Evolutionary conservation across 306 rosid species (phyloP), one percentile per base, ranked within the genome.

Genomic region (Abrus precatorius): DNA sequence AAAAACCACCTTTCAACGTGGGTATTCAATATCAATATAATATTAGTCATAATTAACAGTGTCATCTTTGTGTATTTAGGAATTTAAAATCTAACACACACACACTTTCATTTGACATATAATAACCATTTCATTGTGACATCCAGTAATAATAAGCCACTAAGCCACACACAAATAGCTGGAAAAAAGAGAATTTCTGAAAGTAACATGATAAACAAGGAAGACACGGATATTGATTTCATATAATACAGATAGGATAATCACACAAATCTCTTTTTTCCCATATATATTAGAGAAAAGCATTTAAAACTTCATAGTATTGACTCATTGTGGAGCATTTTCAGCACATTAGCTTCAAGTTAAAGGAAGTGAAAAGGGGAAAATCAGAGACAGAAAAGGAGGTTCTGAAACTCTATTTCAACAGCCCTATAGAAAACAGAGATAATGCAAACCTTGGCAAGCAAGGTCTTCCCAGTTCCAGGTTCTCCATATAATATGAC

Each of bases 401-500:
- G 38, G 41, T 48, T 56, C 28, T 7, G 28, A 54, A 69, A 55
- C 49, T 5, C 64, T 10, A 55, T 34, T 27, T 30, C 20, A 41
- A 72, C 74, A 86, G 86, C 91, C 91, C 57, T 30, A 59, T 69
- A 53, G 30, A 14, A 48, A 63, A 43, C 62, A 50, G 2, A 53
- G 13, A 69, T 29, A 57, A 73, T 59, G 29, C 77, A 60, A 45
- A 95, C 99, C 97, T 95, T 95, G 0, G 99, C 99, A 76, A 96
- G 94, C 86, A 96, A 87, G 63, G 99, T 96, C 88, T 96, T 96
- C 70, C 99, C 99, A 0, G 99, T 96, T 84, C 99, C 99, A 10
- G 99, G 99, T 72, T 93, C 98, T 69, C 99, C 99, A 36, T 93
- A 93, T 62, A 93, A 77, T 43, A 93, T 92, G 79, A 93, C 97